phyloP scores from a whole-genome alignment of 148 eudicot species.

The Pouteria glomerata region DNA sequence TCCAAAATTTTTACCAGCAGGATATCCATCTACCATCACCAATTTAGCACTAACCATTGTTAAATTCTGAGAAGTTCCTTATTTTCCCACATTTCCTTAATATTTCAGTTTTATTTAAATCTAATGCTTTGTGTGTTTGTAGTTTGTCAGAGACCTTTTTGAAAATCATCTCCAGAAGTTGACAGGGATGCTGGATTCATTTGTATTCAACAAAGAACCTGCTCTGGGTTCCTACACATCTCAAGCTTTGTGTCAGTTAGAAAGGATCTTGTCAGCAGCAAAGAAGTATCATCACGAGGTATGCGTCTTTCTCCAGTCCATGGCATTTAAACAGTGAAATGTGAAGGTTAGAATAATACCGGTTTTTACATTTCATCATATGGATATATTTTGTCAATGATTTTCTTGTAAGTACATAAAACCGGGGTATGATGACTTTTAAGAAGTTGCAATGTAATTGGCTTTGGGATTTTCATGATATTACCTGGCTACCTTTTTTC shows the following conservation, averaged over 20 bases:
- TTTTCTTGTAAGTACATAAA: background rate
- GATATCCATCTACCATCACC: background rate
- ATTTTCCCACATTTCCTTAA: background rate
- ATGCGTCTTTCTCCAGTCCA: background rate
- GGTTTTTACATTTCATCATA: background rate
- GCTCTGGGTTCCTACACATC: constrained; percentile 29
- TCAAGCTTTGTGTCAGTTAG: constrained; percentile 30
- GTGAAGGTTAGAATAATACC: background rate
- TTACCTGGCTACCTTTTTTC: background rate
- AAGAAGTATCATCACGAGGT: constrained; percentile 82
- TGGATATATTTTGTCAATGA: background rate
- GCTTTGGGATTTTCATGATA: background rate
- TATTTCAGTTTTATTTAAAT: constrained; percentile 3
- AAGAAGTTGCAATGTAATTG: background rate
- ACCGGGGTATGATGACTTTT: background rate
- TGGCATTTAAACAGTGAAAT: background rate
- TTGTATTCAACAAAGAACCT: constrained; percentile 18
- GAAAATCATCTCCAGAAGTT: constrained; percentile 15
- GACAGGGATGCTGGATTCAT: constrained; percentile 20
- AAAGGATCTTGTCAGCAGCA: constrained; percentile 32
- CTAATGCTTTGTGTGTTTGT: constrained; percentile 7
- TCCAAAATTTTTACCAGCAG: background rate
- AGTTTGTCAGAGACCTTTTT: constrained; percentile 42
- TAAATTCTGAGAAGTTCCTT: background rate
- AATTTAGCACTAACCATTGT: background rate